phyloP scores from a whole-genome alignment of 1,284 basidiomycete species.

The Psilocybe mexicana region DNA sequence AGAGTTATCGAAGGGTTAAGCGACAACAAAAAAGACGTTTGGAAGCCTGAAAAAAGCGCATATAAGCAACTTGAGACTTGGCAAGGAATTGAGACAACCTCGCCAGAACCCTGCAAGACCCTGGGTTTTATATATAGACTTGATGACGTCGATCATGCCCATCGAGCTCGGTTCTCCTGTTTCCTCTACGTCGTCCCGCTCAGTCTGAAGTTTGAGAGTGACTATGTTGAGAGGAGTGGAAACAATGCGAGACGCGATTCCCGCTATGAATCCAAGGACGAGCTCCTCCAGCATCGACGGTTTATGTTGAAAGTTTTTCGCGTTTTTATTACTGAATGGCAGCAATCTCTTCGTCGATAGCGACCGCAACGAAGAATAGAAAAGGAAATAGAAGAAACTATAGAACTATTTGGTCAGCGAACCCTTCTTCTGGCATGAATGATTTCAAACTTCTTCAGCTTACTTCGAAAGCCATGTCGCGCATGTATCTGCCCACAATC shows the following conservation, averaged over 20 bases:
- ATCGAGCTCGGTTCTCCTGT: conserved; percentile 14
- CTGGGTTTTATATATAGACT: conserved; percentile 45
- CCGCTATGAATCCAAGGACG: conserved; percentile 51
- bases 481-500: conserved; percentile 48
- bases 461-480: conserved; percentile 57
- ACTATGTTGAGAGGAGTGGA: conserved; percentile 55
- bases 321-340: conserved; percentile 19
- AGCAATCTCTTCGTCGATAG: conserved; percentile 27
- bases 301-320: conserved; percentile 30
- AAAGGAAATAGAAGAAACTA: conserved; percentile 51
- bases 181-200: conserved; percentile 33
- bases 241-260: conserved; percentile 52
- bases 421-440: not conserved
- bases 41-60: conserved; percentile 40
- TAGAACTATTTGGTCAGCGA: not conserved
- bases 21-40: conserved; percentile 47
- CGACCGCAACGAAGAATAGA: conserved; percentile 42
- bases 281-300: conserved; percentile 45
- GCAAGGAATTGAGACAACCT: conserved; percentile 33
- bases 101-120: conserved; percentile 56
- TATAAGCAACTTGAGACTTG: not conserved
- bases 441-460: conserved; percentile 14
- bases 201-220: conserved; percentile 50
- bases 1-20: conserved; percentile 58
- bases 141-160: conserved; percentile 33